These are phyloP conservation scores for Penicillium ochrochloron DNA, from an alignment of 495 filamentous ascomycete genomes.

Conservation along the genomic window DNA sequence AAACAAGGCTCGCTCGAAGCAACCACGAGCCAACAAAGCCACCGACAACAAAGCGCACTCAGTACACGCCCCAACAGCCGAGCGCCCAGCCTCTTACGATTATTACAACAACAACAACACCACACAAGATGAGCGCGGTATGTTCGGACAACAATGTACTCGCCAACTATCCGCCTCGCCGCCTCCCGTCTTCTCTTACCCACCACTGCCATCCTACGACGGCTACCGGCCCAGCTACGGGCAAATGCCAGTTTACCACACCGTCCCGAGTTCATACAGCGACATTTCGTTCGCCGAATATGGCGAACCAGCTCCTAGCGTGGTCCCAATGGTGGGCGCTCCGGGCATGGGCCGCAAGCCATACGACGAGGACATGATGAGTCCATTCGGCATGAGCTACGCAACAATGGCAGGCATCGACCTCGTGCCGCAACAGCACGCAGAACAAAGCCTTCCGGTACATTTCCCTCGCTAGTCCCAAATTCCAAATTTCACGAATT, in stretches of 20 bases:
- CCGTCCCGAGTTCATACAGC: constrained; percentile 59
- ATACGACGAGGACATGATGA: constrained; percentile 70
- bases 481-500: constrained; percentile 51
- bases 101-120: constrained; percentile 38
- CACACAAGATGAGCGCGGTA: constrained; percentile 50
- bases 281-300: constrained; percentile 64
- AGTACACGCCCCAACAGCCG: constrained; percentile 26
- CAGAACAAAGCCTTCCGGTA: constrained; percentile 46
- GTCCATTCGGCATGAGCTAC: constrained; percentile 77
- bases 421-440: constrained; percentile 52
- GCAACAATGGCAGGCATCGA: constrained; percentile 77
- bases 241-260: constrained; percentile 66
- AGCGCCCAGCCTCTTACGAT: constrained; percentile 38
- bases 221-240: constrained; percentile 68
- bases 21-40: constrained; percentile 47
- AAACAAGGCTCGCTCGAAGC: constrained; percentile 49
- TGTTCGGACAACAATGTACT: constrained; percentile 73
- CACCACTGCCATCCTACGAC: constrained; percentile 70
- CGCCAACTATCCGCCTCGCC: constrained; percentile 71
- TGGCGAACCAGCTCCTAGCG: constrained; percentile 61
- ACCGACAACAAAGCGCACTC: constrained; percentile 47
- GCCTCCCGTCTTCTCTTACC: constrained; percentile 75
- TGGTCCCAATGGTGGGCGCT: constrained; percentile 67
- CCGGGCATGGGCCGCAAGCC: constrained; percentile 50
- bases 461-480: constrained; percentile 56